Evolutionary conservation across 768 basidiomycete species (phyloP).

Genomic region (Pleurotus cornucopiae): DNA sequence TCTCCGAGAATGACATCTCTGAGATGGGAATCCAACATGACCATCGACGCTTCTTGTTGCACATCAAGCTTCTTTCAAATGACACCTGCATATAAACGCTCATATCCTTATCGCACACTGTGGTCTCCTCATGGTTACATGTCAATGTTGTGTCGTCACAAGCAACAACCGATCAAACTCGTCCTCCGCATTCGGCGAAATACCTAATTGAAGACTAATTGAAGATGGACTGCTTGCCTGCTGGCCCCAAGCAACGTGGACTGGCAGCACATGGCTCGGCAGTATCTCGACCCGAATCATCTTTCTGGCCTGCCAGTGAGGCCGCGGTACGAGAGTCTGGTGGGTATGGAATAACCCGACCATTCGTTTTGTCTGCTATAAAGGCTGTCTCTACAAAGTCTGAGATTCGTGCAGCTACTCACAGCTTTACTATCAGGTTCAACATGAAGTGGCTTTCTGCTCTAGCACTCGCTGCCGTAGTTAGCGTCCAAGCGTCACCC

Average conservation of each 20-base stretch:
- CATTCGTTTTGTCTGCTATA: too few relatives aligned
- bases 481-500: constrained; percentile 1
- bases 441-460: constrained; percentile 7
- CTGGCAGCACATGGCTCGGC: too few relatives aligned
- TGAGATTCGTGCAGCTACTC: too few relatives aligned
- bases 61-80: neutral
- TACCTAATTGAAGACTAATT: too few relatives aligned
- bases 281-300: too few relatives aligned
- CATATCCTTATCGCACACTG: neutral
- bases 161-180: neutral
- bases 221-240: too few relatives aligned
- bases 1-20: neutral
- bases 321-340: too few relatives aligned
- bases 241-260: too few relatives aligned
- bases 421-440: neutral
- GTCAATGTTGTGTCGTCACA: neutral
- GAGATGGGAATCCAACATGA: neutral
- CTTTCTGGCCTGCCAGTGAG: too few relatives aligned
- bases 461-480: neutral
- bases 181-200: too few relatives aligned
- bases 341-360: too few relatives aligned
- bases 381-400: too few relatives aligned
- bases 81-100: neutral
- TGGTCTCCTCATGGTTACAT: neutral
- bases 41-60: neutral